Evolutionary conservation across 2,329 filamentous ascomycete species (phyloP), one percentile per base, ranked within the genome.

Genomic region (Ceratocystis harringtonii): DNA sequence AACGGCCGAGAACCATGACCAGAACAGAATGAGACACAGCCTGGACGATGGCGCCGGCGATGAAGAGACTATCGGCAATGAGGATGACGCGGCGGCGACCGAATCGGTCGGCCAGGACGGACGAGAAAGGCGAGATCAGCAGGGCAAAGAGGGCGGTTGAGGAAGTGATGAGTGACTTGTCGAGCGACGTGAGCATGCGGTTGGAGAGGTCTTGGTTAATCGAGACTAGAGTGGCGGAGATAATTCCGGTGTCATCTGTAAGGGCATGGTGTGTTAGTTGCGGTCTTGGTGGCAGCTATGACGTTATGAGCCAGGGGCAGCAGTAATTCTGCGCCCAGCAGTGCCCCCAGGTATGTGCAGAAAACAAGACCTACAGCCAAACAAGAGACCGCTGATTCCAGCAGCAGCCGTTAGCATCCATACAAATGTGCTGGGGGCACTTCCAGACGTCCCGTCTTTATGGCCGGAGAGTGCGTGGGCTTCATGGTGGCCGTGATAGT

Each of bases 91-190:
- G 79, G 68, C 82, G 83, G 28, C 86, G 81, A 52, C 86, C 85
- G 45, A 83, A 74, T 28, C 73, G 73, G 70, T 88, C 85, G 68
- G 85, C 85, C 15, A 87, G 76, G n/a, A 84, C 69, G 2, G 84
- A 86, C 1, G 84, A 83, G 50, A 84, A 78, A 1, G 86, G 85
- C 1, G 85, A 87, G 50, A 84, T 76, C 65, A 84, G 71, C 3
- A 87, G 81, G 3, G 87, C 86, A 68, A 86, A 81, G 61, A 89
- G 79, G 3, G 84, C 82, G 4, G 86, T 88, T 25, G 80, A 81
- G n/a, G 84, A 85, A 2, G 86, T 89, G 70, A 88, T 85, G 69
- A 89, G 76, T 5, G 85, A 88, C 73, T 86, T 89, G 73, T 88
- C 84, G 70, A 86, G 74, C 0, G 84, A 82, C 1, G 80, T 84